Conservation (phyloP, 352 stramenopile species). For the Pythium angustatum region DNA sequence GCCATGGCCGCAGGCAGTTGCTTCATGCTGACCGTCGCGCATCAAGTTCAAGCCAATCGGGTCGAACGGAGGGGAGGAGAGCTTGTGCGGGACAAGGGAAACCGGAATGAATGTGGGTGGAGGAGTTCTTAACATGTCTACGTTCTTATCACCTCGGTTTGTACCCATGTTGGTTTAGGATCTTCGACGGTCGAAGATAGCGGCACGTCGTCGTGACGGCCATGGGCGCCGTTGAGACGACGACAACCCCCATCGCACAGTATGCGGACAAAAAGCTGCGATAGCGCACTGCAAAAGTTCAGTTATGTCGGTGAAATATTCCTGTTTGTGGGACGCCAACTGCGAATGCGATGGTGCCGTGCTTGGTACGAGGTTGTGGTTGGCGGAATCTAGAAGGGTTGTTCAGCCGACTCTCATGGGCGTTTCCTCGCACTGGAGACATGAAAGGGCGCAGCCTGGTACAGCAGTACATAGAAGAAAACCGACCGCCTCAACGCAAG, state of each 20-base stretch:
- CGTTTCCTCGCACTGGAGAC: neutral
- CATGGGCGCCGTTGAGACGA: too few species aligned
- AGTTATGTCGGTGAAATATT: slow-evolving; percentile 2
- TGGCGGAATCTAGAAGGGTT: neutral
- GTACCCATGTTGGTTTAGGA: too few species aligned
- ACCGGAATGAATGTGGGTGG: slow-evolving; percentile 24
- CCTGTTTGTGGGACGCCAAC: neutral
- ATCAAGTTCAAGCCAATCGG: neutral
- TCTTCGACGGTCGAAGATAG: too few species aligned
- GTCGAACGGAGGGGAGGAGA: neutral
- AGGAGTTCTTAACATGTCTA: neutral
- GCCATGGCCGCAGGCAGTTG: slow-evolving; percentile 12
- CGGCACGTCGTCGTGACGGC: too few species aligned
- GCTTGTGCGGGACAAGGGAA: neutral
- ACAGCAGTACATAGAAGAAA: too few species aligned
- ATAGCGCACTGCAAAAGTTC: neutral
- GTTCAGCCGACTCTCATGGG: neutral
- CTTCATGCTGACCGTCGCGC: neutral
- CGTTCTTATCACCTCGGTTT: neutral
- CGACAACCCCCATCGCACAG: too few species aligned
- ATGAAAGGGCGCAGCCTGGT: neutral
- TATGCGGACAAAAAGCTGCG: neutral
- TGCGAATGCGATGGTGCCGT: neutral
- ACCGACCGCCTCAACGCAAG: too few species aligned
- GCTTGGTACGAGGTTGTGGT: neutral